A percentile compares a stretch with the other conserved stretches of the same genome.
Conservation (phyloP, 148 eudicot genomes). For the Fallopia convolvulus region DNA sequence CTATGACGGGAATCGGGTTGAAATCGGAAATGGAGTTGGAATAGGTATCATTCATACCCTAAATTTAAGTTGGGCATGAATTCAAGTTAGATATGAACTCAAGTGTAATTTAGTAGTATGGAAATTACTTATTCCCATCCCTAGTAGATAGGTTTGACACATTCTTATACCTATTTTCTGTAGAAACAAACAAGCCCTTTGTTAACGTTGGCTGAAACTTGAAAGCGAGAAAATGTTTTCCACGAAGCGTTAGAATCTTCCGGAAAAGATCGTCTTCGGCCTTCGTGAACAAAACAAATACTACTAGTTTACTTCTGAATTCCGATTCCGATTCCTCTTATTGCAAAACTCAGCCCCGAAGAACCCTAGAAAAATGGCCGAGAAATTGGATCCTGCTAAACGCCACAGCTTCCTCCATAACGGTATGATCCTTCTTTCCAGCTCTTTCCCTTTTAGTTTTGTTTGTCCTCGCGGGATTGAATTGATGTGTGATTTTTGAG, state of each 20-base stretch:
- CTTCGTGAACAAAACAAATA: not conserved
- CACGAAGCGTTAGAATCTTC: not conserved
- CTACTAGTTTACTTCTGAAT: not conserved
- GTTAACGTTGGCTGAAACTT: not conserved
- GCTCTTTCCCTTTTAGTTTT: not conserved
- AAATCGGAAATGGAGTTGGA: too few species aligned
- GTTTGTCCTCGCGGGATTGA: not conserved
- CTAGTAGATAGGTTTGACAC: too few species aligned
- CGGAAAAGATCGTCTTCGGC: not conserved
- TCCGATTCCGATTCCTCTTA: not conserved
- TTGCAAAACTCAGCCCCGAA: conserved; percentile 2
- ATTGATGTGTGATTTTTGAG: not conserved
- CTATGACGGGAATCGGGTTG: too few species aligned
- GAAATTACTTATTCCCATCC: too few species aligned
- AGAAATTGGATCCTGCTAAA: conserved; percentile 79
- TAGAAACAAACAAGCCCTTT: too few species aligned
- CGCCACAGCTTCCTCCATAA: conserved; percentile 74
- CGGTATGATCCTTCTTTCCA: conserved; percentile 29
- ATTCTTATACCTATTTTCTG: too few species aligned
- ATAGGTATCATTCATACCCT: too few species aligned
- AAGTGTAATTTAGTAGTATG: too few species aligned
- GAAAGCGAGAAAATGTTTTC: not conserved
- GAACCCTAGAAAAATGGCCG: conserved; percentile 42
- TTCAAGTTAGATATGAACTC: too few species aligned
- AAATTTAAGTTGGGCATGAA: too few species aligned